Percentiles rank a stretch among this genome's conserved stretches.
These are phyloP conservation scores for Ceratorhiza oryzae-sativae DNA, from an alignment of 1,284 basidiomycete genomes.

Conservation along the genomic window DNA sequence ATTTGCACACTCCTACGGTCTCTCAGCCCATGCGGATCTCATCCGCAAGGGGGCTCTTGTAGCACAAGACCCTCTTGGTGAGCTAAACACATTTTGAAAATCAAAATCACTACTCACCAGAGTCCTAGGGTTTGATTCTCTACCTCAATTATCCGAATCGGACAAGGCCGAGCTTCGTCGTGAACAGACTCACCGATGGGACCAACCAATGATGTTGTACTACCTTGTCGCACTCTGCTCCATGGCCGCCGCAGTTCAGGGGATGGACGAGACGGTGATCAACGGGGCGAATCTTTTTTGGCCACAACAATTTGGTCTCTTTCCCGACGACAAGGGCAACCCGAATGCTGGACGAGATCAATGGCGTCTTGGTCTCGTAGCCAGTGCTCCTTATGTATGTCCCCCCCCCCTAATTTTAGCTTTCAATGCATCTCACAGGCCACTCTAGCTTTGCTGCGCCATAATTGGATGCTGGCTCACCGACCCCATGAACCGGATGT, in stretches of 20 bases:
- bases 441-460: constrained; percentile 61
- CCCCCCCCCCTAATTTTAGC: constrained; percentile 44
- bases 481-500: constrained; percentile 70
- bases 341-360: constrained; percentile 54
- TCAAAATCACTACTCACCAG: background rate
- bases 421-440: constrained; percentile 36
- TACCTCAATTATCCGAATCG: constrained; percentile 64
- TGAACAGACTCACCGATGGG: constrained; percentile 71
- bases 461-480: constrained; percentile 69
- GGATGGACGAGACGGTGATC: constrained; percentile 74
- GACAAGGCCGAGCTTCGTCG: constrained; percentile 60
- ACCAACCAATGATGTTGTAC: constrained; percentile 63
- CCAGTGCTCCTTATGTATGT: constrained; percentile 74
- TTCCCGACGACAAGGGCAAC: constrained; percentile 44
- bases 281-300: constrained; percentile 79
- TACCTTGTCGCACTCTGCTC: constrained; percentile 67
- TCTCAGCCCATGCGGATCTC: constrained; percentile 59
- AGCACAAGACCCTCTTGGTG: constrained; percentile 61
- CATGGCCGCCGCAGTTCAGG: constrained; percentile 73
- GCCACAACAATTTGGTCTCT: constrained; percentile 68
- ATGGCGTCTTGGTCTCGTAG: constrained; percentile 78
- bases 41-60: constrained; percentile 69
- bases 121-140: constrained; percentile 55
- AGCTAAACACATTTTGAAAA: constrained; percentile 5
- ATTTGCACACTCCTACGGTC: constrained; percentile 59